Percentiles rank a stretch among this genome's conserved stretches.
Conservation (phyloP, 306 rosid genomes). For the Rosa lucieae region DNA sequence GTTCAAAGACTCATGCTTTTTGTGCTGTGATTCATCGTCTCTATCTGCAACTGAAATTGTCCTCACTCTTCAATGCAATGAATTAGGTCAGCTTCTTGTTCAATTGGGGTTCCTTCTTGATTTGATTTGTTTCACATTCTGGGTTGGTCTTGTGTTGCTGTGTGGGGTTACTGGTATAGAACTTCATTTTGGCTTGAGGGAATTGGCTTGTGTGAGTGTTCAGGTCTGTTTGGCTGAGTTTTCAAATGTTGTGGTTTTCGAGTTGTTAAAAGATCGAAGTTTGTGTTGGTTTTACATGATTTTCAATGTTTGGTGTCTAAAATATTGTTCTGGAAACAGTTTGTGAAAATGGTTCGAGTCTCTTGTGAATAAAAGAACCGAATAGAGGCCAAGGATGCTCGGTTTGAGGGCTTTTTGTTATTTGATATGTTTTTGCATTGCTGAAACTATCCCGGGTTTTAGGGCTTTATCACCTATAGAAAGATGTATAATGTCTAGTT, state of each 20-base stretch:
- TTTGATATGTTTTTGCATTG: background rate
- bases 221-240: background rate
- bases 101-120: background rate
- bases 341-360: background rate
- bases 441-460: background rate
- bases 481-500: background rate
- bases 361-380: background rate
- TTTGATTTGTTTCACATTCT: constrained; percentile 3
- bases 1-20: constrained; percentile 6
- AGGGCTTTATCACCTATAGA: background rate
- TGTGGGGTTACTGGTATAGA: background rate
- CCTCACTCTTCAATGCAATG: background rate
- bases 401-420: background rate
- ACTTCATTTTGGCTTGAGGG: background rate
- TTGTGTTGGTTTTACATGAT: background rate
- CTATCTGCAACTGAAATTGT: background rate
- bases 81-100: constrained; percentile 16
- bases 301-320: background rate
- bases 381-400: background rate
- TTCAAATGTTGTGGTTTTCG: background rate
- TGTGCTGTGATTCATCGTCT: background rate
- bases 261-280: background rate
- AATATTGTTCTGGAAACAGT: background rate
- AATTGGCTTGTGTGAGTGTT: background rate
- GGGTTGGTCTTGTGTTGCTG: constrained; percentile 4